Base-by-base conservation (phyloP, 1,139 yeast genomes). In the Pichia sp. region DNA sequence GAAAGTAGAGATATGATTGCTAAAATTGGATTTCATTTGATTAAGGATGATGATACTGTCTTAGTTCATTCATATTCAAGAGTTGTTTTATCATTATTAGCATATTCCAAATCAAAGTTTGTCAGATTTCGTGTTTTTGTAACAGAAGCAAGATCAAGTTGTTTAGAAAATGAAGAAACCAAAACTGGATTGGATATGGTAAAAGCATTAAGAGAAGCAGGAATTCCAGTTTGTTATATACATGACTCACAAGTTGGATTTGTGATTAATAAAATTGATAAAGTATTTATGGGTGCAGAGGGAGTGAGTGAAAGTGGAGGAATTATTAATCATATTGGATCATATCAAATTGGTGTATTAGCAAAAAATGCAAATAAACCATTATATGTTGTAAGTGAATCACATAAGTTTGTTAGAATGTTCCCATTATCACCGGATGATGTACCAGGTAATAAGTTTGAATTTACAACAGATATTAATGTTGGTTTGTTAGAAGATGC, bases 301-400 rank as follows among this genome's bases (percentile, higher is more conserved):
- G 99, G 99, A 58, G 99, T 93, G 6, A 96, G 96, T 3, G 99
- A 93, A 73, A 86, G 95, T 67, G 99, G 99, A 53, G 99, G 99
- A 41, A 90, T 95, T 50, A 91, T 93, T 61, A 93, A 93, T 69
- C 95, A 91, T 65, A 87, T 95, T 58, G 99, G 99, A 4, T 84
- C 96, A 1, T 93, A 89, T 69, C 97, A 95, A 64, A 85, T 93
- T 50, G 97, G 98, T 29, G 95, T 95, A 51, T 72, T 95, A 58
- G 97, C 99, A 6, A 85, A 87, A 61, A 83, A 87, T 55, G 87
- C 95, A 55, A 86, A 89, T 67, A 91, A 89, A 66, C 99, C 99
- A 14, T 81, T 95, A 53, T 95, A 93, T 63, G 98, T 90, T 47
- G 95, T 90, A 11, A 87, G 96, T 0, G 99, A 95, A 69, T 80